Percentiles rank a stretch among this genome's conserved stretches.
These are phyloP conservation scores for Glycine soja DNA, from an alignment of 306 rosid genomes.

Conservation along the genomic window DNA sequence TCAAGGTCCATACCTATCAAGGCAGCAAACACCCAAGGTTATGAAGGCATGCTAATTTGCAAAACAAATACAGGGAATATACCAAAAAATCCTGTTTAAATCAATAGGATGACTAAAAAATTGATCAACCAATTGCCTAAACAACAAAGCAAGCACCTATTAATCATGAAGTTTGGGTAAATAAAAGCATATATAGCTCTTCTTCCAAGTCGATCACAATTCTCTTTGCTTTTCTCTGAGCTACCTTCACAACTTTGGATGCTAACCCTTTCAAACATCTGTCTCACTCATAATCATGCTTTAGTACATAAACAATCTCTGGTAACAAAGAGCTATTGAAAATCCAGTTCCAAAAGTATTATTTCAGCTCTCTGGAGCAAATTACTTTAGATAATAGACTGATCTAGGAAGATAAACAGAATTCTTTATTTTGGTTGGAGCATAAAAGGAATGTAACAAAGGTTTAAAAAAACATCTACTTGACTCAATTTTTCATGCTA, in stretches of 20 bases:
- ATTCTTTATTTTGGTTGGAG: neutral
- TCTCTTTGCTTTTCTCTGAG: conserved; percentile 48
- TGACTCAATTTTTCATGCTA: conserved; percentile 22
- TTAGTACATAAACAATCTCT: conserved; percentile 36
- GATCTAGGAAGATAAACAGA: neutral
- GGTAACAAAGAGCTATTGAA: conserved; percentile 34
- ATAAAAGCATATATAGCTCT: conserved; percentile 77
- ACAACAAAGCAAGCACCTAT: conserved; percentile 64
- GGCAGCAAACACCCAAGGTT: conserved; percentile 33
- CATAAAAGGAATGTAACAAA: neutral
- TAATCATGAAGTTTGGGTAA: conserved; percentile 95
- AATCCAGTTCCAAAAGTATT: conserved; percentile 23
- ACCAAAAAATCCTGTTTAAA: neutral
- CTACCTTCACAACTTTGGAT: conserved; percentile 81
- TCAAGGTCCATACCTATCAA: conserved; percentile 92
- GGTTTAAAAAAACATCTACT: neutral
- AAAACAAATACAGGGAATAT: conserved; percentile 17
- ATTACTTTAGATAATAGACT: conserved; percentile 1
- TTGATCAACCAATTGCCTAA: conserved; percentile 15
- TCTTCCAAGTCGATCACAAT: conserved; percentile 78
- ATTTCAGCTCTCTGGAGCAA: neutral
- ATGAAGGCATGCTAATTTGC: conserved; percentile 18
- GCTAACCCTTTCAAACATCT: conserved; percentile 86
- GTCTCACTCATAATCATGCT: conserved; percentile 37
- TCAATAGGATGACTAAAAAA: conserved; percentile 10